Evolutionary conservation across 345 rosid species (phyloP).

Genomic region (Mercurialis annua): DNA sequence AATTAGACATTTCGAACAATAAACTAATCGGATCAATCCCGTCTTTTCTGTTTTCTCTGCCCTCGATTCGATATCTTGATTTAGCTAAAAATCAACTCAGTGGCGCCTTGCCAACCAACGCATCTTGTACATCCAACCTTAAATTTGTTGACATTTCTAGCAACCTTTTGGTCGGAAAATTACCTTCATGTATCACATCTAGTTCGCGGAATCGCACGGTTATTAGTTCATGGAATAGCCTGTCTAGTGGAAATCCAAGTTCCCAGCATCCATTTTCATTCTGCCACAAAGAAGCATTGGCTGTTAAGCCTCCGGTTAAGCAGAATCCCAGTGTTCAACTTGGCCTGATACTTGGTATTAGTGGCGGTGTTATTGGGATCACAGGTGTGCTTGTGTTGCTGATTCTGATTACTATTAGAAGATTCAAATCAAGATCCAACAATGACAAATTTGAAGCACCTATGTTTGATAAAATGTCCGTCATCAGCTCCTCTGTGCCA

Average conservation of each 20-base stretch:
- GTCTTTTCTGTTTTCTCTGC: slow-evolving; percentile 49
- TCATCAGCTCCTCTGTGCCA: slow-evolving; percentile 50
- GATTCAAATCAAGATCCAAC: slow-evolving; percentile 33
- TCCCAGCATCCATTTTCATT: slow-evolving; percentile 63
- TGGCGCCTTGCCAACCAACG: slow-evolving; percentile 46
- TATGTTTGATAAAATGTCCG: slow-evolving; percentile 46
- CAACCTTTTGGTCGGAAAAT: slow-evolving; percentile 68
- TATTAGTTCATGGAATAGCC: slow-evolving; percentile 71
- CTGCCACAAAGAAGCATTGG: slow-evolving; percentile 76
- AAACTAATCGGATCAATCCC: slow-evolving; percentile 56
- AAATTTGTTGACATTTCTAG: slow-evolving; percentile 56
- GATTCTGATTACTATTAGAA: slow-evolving; percentile 43
- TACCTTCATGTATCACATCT: slow-evolving; percentile 53
- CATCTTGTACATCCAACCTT: slow-evolving; percentile 51
- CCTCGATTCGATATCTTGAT: slow-evolving; percentile 53
- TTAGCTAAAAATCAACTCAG: slow-evolving; percentile 50
- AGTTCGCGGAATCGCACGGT: slow-evolving; percentile 49
- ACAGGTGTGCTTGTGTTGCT: slow-evolving; percentile 38
- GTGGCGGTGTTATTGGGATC: slow-evolving; percentile 51
- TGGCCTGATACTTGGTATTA: slow-evolving; percentile 53
- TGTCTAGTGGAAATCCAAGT: slow-evolving; percentile 46
- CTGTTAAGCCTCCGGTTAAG: slow-evolving; percentile 55
- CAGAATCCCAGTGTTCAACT: slow-evolving; percentile 34
- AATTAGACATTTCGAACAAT: slow-evolving; percentile 60
- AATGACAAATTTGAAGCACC: slow-evolving; percentile 36